Evolutionary conservation across 768 basidiomycete genomes (phyloP).

Genomic region (Suillus americanus): DNA sequence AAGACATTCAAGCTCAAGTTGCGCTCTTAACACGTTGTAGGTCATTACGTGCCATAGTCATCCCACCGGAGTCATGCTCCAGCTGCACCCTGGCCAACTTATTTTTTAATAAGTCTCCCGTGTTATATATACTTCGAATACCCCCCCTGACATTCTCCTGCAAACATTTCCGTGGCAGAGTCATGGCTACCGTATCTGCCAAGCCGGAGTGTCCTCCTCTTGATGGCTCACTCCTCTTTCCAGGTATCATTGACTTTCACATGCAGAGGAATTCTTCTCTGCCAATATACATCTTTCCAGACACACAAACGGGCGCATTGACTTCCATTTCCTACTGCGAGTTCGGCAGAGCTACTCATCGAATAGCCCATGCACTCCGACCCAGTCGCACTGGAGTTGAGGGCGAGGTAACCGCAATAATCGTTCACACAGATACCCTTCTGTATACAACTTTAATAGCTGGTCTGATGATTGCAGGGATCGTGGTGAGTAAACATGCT

Average conservation of each 20-base stretch:
- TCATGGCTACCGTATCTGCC: not conserved
- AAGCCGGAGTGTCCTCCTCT: constrained; percentile 20
- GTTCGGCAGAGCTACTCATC: constrained; percentile 29
- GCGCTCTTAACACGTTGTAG: not conserved
- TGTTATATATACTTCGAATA: not conserved
- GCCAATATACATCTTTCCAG: constrained; percentile 20
- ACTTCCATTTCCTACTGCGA: constrained; percentile 27
- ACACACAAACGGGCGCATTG: not conserved
- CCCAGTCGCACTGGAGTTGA: constrained; percentile 1
- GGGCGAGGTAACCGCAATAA: constrained; percentile 6
- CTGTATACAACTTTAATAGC: constrained; percentile 11
- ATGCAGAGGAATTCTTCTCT: constrained; percentile 24
- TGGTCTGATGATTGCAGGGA: constrained; percentile 1
- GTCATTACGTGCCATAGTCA: not conserved
- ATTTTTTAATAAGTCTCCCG: not conserved
- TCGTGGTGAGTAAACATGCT: constrained; percentile 1
- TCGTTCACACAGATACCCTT: constrained; percentile 12
- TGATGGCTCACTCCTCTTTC: constrained; percentile 21
- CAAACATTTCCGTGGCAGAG: not conserved
- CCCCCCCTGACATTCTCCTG: not conserved
- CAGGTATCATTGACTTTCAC: constrained; percentile 23
- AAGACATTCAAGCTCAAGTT: not conserved
- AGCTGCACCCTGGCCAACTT: not conserved
- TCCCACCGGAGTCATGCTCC: not conserved
- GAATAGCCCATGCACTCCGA: constrained; percentile 12